Evolutionary conservation across 139 green algal genomes (phyloP).

Genomic region (Coccomyxa sp.): DNA sequence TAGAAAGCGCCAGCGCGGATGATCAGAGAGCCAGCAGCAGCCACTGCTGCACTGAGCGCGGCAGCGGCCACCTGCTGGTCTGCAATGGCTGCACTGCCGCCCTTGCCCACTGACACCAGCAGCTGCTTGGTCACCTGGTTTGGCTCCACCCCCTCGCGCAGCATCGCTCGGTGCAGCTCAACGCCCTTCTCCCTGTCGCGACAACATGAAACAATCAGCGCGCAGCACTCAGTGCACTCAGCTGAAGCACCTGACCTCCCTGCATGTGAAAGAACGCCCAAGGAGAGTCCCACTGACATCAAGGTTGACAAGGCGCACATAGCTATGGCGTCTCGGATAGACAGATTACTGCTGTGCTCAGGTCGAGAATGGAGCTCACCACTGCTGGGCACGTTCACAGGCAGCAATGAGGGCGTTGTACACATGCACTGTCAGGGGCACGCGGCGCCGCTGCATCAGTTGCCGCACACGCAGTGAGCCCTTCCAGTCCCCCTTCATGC

Average conservation of each 20-base stretch:
- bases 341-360: too few relatives aligned
- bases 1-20: slow-evolving; percentile 75
- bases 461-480: slow-evolving; percentile 44
- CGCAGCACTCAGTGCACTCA: not conserved
- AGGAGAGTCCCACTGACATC: too few relatives aligned
- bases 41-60: slow-evolving; percentile 72
- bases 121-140: slow-evolving; percentile 51
- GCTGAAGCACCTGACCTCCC: not conserved
- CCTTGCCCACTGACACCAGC: slow-evolving; percentile 53
- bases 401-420: slow-evolving; percentile 86
- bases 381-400: slow-evolving; percentile 63
- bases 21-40: slow-evolving; percentile 67
- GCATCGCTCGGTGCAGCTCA: slow-evolving; percentile 29
- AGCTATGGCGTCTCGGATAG: too few relatives aligned
- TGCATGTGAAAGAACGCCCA: too few relatives aligned
- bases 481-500: slow-evolving; percentile 52
- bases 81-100: slow-evolving; percentile 61
- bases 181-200: not conserved
- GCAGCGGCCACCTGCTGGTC: slow-evolving; percentile 65
- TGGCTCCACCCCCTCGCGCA: slow-evolving; percentile 35
- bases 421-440: slow-evolving; percentile 55
- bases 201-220: not conserved
- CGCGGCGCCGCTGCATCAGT: slow-evolving; percentile 32
- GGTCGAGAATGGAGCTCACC: slow-evolving; percentile 9
- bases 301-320: too few relatives aligned